Evolutionary conservation across 2,329 filamentous ascomycete species (phyloP).

Genomic region (Colletotrichum sp.): DNA sequence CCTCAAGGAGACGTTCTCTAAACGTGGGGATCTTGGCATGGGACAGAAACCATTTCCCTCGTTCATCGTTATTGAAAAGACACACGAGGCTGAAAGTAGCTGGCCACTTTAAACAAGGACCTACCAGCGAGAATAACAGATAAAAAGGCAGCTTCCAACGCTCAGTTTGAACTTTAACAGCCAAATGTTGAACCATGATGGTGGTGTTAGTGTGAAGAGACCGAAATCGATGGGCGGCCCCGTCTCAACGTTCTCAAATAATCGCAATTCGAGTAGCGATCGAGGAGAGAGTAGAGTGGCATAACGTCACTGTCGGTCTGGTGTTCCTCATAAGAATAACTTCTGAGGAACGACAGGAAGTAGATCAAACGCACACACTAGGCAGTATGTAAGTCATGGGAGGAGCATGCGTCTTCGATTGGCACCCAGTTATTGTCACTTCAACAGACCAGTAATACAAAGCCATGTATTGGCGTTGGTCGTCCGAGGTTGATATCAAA

Average conservation of each 20-base stretch:
- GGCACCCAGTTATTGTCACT: background rate
- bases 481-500: background rate
- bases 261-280: background rate
- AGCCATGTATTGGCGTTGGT: background rate
- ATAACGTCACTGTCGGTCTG: background rate
- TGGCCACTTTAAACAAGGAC: background rate
- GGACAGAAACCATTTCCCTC: background rate
- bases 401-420: background rate
- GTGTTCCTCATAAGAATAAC: background rate
- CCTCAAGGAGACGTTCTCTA: background rate
- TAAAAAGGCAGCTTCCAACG: background rate
- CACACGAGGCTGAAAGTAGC: background rate
- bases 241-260: background rate
- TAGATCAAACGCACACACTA: background rate
- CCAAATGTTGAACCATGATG: background rate
- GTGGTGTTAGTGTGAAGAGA: background rate
- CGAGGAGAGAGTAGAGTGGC: accelerated
- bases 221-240: background rate
- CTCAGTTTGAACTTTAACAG: background rate
- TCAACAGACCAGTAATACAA: background rate
- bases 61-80: background rate
- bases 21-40: background rate
- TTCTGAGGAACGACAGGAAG: background rate
- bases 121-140: accelerated
- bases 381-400: background rate